A percentile compares a stretch with the other conserved stretches of the same genome.
phyloP scores from a whole-genome alignment of 2,329 filamentous ascomycete genomes.

The Rutstroemia sp. region DNA sequence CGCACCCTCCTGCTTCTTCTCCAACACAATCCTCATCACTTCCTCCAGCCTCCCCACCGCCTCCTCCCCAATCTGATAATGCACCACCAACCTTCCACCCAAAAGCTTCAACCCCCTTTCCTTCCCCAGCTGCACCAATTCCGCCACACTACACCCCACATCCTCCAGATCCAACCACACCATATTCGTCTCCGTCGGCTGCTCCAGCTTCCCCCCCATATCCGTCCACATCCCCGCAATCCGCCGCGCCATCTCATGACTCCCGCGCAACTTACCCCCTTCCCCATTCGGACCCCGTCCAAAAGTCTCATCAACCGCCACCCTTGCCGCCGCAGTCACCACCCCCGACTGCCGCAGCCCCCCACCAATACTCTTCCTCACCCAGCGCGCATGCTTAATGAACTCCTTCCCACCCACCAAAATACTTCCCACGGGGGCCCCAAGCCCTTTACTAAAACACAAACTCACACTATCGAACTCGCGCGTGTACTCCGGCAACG shows the following conservation, averaged over 20 bases:
- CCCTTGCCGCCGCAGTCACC: conserved; percentile 65
- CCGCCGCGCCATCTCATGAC: conserved; percentile 55
- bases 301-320: conserved; percentile 76
- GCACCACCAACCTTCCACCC: conserved; percentile 56
- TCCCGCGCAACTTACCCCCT: conserved; percentile 51
- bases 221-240: conserved; percentile 54
- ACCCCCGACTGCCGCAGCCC: conserved; percentile 72
- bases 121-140: conserved; percentile 46
- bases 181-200: conserved; percentile 66
- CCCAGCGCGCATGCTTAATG: conserved; percentile 61
- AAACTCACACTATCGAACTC: conserved; percentile 69
- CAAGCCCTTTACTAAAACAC: conserved; percentile 77
- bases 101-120: conserved; percentile 49
- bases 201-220: conserved; percentile 51
- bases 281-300: conserved; percentile 48
- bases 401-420: conserved; percentile 52
- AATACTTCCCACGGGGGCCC: conserved; percentile 73
- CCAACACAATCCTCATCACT: conserved; percentile 35
- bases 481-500: conserved; percentile 57
- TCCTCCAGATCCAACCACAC: conserved; percentile 61
- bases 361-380: conserved; percentile 74
- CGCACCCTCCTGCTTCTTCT: not conserved
- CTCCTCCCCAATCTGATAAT: conserved; percentile 62
- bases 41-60: conserved; percentile 43
- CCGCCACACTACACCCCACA: conserved; percentile 42